Evolutionary conservation across 1,139 yeast genomes (phyloP).

Genomic region (Geotrichum bryndzae): DNA sequence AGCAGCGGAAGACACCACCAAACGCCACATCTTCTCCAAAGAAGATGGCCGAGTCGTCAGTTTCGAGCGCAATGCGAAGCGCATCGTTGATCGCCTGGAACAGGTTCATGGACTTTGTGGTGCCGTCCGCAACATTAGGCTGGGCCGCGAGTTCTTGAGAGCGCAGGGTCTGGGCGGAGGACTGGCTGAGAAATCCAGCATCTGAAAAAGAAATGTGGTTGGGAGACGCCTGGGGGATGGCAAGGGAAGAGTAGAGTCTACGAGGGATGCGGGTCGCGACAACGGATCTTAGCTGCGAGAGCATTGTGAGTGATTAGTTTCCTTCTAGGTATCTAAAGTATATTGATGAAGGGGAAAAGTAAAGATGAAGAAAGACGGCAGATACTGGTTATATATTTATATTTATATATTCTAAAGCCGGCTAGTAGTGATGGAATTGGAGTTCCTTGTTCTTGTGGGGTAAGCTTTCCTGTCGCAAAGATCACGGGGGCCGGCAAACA

Average conservation of each 20-base stretch:
- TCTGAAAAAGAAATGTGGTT: conserved; percentile 27
- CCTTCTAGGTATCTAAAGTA: background rate
- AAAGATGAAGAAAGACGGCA: background rate
- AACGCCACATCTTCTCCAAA: conserved; percentile 38
- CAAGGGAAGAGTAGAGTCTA: conserved; percentile 14
- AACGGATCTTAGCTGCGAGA: background rate
- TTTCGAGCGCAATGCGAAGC: conserved; percentile 32
- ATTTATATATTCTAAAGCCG: background rate
- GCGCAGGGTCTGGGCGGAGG: conserved; percentile 24
- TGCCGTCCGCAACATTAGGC: conserved; percentile 9
- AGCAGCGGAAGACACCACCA: conserved; percentile 39
- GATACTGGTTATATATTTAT: background rate
- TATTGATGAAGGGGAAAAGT: background rate
- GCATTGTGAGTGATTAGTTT: background rate
- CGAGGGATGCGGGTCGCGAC: background rate
- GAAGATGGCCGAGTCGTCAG: conserved; percentile 34
- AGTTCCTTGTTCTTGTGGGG: background rate
- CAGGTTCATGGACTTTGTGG: conserved; percentile 29
- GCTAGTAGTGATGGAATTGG: background rate
- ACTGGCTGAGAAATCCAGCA: conserved; percentile 27
- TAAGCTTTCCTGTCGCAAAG: background rate
- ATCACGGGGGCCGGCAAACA: background rate
- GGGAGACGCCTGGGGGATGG: conserved; percentile 20
- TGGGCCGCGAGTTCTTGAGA: conserved; percentile 15
- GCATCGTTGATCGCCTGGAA: conserved; percentile 36